Evolutionary conservation across 2,329 filamentous ascomycete genomes (phyloP).

Genomic region (Trichoderma simmonsii): DNA sequence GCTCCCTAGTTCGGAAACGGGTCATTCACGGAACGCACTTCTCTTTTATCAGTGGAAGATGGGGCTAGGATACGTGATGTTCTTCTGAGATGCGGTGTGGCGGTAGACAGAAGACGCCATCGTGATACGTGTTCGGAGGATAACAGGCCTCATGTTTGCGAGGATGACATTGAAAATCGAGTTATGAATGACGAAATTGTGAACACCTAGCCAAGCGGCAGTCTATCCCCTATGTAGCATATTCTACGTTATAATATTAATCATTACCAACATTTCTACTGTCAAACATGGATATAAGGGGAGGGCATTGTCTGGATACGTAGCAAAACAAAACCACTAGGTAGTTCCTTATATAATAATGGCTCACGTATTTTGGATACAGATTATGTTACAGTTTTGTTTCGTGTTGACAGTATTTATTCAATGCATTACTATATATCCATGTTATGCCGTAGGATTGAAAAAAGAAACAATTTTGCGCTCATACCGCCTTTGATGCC

Average conservation of each 20-base stretch:
- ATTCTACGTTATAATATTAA: background rate
- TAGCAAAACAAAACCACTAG: background rate
- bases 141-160: constrained; percentile 31
- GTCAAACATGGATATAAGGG: background rate
- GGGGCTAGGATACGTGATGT: constrained; percentile 26
- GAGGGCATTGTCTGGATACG: background rate
- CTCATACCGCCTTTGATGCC: constrained; percentile 39
- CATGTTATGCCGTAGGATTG: background rate
- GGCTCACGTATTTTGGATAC: background rate
- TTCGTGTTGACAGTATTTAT: background rate
- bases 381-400: background rate
- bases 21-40: constrained; percentile 21
- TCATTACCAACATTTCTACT: background rate
- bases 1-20: background rate
- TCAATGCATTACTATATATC: background rate
- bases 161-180: constrained; percentile 26
- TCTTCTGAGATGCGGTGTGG: constrained; percentile 24
- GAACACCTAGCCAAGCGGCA: background rate
- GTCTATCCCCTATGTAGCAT: background rate
- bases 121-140: constrained; percentile 34
- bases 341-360: background rate
- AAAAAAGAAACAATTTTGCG: background rate
- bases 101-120: constrained; percentile 14
- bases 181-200: background rate
- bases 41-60: constrained; percentile 21